phyloP scores from a whole-genome alignment of 305 asterid species.

The Withania somnifera region DNA sequence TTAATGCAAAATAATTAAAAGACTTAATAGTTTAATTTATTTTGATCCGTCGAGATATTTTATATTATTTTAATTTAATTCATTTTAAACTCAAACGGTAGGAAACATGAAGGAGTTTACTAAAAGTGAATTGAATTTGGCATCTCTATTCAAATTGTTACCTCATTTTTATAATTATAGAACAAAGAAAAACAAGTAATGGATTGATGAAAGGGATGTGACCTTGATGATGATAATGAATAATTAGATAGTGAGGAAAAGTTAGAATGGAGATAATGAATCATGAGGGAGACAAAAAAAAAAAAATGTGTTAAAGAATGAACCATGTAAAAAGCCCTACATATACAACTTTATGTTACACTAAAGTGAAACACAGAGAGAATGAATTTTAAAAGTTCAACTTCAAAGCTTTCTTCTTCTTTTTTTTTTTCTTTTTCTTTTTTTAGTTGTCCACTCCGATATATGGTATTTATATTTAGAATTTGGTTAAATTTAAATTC shows the following conservation, averaged over 20 bases:
- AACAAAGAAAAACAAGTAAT: neutral
- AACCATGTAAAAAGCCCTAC: neutral
- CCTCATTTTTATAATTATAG: neutral
- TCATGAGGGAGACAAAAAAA: neutral
- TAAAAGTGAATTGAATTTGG: neutral
- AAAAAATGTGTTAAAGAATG: neutral
- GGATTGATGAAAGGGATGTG: neutral
- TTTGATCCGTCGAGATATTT: no score
- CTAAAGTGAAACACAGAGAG: neutral
- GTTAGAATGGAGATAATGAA: neutral
- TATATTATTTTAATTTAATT: no score
- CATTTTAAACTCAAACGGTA: no score
- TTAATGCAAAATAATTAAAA: no score
- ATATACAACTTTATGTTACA: neutral
- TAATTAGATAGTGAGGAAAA: constrained; percentile 6
- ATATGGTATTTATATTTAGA: no score
- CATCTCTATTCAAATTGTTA: neutral
- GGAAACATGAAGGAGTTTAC: neutral
- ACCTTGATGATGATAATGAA: constrained; percentile 1
- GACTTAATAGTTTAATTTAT: no score
- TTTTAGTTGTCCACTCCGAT: no score
- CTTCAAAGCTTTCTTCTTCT: neutral
- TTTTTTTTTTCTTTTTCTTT: no score
- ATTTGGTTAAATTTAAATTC: no score
- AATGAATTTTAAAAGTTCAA: neutral